Conservation (phyloP, 805 yeast species). For the Starmerella powellii region DNA sequence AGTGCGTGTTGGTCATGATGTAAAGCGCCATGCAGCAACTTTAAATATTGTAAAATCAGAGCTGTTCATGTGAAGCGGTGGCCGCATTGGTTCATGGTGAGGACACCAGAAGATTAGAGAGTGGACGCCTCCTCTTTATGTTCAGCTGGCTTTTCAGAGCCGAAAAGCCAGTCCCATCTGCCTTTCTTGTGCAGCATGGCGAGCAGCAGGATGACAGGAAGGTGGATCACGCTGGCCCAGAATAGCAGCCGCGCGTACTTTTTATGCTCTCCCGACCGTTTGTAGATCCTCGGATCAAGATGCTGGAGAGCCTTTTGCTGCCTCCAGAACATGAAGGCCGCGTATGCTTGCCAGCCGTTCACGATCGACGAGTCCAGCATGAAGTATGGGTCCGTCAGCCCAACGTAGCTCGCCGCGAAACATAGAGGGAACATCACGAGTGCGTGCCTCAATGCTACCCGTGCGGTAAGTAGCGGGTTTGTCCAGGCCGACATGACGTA, state of each 20-base stretch:
- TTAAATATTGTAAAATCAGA: no score
- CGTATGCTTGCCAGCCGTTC: conserved; percentile 74
- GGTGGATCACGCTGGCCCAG: conserved; percentile 89
- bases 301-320: conserved; percentile 47
- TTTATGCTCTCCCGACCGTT: conserved; percentile 32
- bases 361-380: conserved; percentile 68
- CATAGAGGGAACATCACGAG: conserved; percentile 91
- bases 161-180: conserved; percentile 67
- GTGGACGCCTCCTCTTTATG: no score
- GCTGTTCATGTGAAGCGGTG: no score
- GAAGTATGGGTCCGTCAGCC: conserved; percentile 72
- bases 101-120: no score
- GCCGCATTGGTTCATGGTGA: no score
- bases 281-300: conserved; percentile 7
- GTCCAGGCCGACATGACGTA: conserved; percentile 96
- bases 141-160: no score
- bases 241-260: conserved; percentile 71
- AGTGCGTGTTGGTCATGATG: no score
- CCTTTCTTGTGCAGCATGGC: conserved; percentile 95
- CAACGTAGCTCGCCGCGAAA: conserved; percentile 63
- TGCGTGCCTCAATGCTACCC: conserved; percentile 85
- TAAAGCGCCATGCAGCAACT: no score
- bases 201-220: conserved; percentile 76
- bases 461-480: conserved; percentile 80
- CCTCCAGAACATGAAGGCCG: conserved; percentile 73